A percentile compares a stretch with the other conserved stretches of the same genome.
Conservation (phyloP, 2,329 filamentous ascomycete species). For the Fusarium sp. region DNA sequence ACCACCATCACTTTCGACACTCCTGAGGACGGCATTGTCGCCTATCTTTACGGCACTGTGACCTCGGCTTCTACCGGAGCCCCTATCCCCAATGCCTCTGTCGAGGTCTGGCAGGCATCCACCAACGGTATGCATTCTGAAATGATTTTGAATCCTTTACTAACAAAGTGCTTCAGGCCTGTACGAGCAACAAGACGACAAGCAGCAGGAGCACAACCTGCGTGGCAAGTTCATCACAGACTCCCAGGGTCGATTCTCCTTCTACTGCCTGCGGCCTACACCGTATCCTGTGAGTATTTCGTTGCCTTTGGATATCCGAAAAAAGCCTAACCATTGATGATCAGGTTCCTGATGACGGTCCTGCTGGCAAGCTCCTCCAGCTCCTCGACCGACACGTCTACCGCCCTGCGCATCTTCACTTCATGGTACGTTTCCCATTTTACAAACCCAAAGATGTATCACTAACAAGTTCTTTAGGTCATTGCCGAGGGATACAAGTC, state of each 20-base stretch:
- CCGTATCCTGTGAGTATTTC: slow-evolving; percentile 59
- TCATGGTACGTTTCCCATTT: slow-evolving; percentile 56
- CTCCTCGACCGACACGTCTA: slow-evolving; percentile 68
- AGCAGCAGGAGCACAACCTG: slow-evolving; percentile 79
- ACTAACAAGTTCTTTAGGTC: slow-evolving; percentile 41
- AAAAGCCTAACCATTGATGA: background rate
- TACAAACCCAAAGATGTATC: rapidly evolving
- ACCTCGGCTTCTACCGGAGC: slow-evolving; percentile 69
- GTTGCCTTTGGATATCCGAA: background rate
- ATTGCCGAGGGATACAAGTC: slow-evolving; percentile 71
- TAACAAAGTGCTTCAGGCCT: slow-evolving; percentile 46
- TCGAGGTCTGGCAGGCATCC: slow-evolving; percentile 85
- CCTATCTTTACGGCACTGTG: slow-evolving; percentile 73
- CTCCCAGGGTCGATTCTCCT: slow-evolving; percentile 70
- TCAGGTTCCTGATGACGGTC: slow-evolving; percentile 60
- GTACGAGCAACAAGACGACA: slow-evolving; percentile 79
- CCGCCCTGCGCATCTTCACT: slow-evolving; percentile 71
- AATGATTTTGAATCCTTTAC: background rate
- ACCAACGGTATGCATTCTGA: slow-evolving; percentile 67
- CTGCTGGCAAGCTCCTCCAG: slow-evolving; percentile 63
- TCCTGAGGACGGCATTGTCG: slow-evolving; percentile 62
- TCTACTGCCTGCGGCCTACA: slow-evolving; percentile 72
- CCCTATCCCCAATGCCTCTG: slow-evolving; percentile 72
- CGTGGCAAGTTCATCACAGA: slow-evolving; percentile 79
- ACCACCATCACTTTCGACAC: slow-evolving; percentile 70